phyloP scores from a whole-genome alignment of 345 rosid species.

The Cardamine chenopodiifolia region DNA sequence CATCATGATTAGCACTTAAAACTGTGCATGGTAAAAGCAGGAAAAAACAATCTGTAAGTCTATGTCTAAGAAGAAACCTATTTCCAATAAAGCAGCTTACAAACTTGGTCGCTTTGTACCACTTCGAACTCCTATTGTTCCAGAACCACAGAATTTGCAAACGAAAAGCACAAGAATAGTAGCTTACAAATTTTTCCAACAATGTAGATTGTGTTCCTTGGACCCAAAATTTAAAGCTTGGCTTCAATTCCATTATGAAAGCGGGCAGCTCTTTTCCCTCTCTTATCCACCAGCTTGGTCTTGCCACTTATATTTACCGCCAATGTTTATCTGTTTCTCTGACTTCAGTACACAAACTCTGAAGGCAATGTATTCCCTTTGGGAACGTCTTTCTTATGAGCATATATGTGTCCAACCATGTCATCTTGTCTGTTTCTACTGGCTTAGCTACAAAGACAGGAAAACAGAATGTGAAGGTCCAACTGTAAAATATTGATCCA shows the following conservation, averaged over 20 bases:
- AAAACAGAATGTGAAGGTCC: slow-evolving; percentile 20
- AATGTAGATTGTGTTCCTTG: slow-evolving; percentile 16
- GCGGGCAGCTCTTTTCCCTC: slow-evolving; percentile 17
- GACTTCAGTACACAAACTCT: slow-evolving; percentile 16
- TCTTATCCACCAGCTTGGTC: slow-evolving; percentile 19
- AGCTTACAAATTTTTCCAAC: slow-evolving; percentile 26
- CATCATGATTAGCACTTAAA: neutral
- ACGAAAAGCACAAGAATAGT: slow-evolving; percentile 15
- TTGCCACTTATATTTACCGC: slow-evolving; percentile 1
- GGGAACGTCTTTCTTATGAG: slow-evolving; percentile 4
- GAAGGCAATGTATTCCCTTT: neutral
- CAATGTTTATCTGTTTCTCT: slow-evolving; percentile 10
- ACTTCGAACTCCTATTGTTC: slow-evolving; percentile 7
- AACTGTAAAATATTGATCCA: slow-evolving; percentile 10
- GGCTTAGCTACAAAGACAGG: slow-evolving; percentile 24
- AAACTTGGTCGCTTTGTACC: slow-evolving; percentile 26
- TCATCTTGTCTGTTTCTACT: slow-evolving; percentile 15
- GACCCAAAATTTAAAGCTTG: slow-evolving; percentile 19
- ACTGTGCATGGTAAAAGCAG: neutral
- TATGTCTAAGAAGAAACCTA: neutral
- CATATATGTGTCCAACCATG: slow-evolving; percentile 2
- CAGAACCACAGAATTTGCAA: neutral
- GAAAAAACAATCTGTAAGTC: neutral
- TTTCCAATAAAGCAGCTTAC: neutral
- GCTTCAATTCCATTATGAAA: slow-evolving; percentile 2